Conservation (phyloP, 2,329 filamentous ascomycete genomes). For the Colletotrichum eremochloae region DNA sequence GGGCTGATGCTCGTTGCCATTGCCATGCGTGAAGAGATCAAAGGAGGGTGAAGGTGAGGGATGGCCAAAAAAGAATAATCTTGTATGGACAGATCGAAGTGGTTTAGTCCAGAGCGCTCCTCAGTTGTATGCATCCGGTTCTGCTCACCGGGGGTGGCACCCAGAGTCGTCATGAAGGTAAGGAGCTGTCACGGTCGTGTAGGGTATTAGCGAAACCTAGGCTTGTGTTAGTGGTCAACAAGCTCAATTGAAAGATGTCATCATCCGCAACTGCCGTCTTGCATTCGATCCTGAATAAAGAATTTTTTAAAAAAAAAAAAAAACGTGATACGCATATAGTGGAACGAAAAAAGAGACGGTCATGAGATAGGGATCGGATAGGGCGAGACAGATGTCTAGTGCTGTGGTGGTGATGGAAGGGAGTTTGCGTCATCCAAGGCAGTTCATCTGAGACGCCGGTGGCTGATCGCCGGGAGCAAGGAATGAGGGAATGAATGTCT, state of each 20-base stretch:
- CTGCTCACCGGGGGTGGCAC: constrained; percentile 13
- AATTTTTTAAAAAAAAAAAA: background rate
- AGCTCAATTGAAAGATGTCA: background rate
- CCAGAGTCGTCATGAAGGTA: constrained; percentile 16
- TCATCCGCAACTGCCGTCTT: background rate
- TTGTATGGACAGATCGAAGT: constrained; percentile 21
- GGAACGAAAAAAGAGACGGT: constrained; percentile 1
- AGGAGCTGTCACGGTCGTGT: background rate
- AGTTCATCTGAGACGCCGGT: constrained; percentile 21
- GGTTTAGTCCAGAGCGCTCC: constrained; percentile 22
- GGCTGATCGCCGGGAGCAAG: constrained; percentile 1
- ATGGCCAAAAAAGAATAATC: constrained; percentile 7
- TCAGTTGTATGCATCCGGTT: constrained; percentile 15
- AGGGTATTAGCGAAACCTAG: constrained; percentile 17
- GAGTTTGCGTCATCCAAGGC: constrained; percentile 38
- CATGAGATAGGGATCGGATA: constrained; percentile 34
- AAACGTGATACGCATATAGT: background rate
- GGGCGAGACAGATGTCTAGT: constrained; percentile 32
- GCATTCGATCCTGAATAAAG: background rate
- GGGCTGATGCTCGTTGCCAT: constrained; percentile 26
- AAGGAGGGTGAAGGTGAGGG: background rate
- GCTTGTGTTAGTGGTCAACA: constrained; percentile 29
- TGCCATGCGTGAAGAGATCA: constrained; percentile 23
- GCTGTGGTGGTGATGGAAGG: constrained; percentile 30
- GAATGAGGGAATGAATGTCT: constrained; percentile 3